These are phyloP conservation scores for Silene coronaria DNA, from an alignment of 179 eudicot genomes.

Conservation along the genomic window DNA sequence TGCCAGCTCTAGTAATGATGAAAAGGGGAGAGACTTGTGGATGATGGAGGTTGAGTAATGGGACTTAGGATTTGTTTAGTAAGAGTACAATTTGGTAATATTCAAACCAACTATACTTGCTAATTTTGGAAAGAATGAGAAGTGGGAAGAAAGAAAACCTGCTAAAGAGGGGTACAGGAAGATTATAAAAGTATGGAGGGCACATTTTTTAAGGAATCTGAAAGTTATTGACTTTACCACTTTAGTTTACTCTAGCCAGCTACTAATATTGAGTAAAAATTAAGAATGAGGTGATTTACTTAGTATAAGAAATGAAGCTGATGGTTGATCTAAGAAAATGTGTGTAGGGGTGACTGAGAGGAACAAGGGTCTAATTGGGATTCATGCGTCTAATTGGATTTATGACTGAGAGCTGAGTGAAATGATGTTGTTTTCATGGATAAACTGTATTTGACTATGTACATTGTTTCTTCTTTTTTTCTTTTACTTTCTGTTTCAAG, in stretches of 20 bases:
- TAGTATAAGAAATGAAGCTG: not conserved
- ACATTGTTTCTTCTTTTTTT: not conserved
- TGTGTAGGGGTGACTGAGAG: not conserved
- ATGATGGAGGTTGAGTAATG: too few species aligned
- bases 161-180: too few species aligned
- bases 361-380: not conserved
- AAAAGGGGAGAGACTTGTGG: too few species aligned
- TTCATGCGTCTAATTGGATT: not conserved
- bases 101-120: too few species aligned
- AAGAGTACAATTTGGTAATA: too few species aligned
- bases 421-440: not conserved
- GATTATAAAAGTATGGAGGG: too few species aligned
- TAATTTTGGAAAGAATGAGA: too few species aligned
- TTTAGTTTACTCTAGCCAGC: not conserved
- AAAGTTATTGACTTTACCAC: not conserved
- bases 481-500: not conserved
- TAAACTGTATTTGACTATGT: slow-evolving; percentile 1
- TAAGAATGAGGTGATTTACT: not conserved
- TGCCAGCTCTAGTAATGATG: too few species aligned
- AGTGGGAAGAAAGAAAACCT: too few species aligned
- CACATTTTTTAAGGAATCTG: not conserved
- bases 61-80: too few species aligned
- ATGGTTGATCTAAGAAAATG: not conserved
- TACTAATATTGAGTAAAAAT: not conserved
- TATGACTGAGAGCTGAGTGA: not conserved